phyloP scores from a whole-genome alignment of 768 basidiomycete species.

The Tremella fuciformis region DNA sequence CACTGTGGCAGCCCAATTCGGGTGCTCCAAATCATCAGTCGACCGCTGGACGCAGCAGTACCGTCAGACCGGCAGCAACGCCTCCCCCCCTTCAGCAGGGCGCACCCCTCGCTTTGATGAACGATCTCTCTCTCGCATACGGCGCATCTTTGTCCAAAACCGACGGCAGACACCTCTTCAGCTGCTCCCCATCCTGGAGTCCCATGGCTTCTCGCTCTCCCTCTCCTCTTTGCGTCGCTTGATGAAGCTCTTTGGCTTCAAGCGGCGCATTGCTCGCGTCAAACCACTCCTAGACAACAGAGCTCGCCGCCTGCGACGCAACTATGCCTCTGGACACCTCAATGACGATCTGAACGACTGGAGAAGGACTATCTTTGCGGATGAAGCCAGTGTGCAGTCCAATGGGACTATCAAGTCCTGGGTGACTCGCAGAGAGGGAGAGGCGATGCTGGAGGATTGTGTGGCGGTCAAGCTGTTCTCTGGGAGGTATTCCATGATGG shows the following conservation, averaged over 20 bases:
- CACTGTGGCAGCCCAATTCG: not conserved
- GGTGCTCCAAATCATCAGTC: not conserved
- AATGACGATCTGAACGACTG: slow-evolving; percentile 10
- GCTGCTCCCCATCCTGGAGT: not conserved
- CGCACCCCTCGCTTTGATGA: too few relatives aligned
- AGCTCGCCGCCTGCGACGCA: not conserved
- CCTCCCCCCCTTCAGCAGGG: too few relatives aligned
- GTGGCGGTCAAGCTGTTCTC: slow-evolving; percentile 6
- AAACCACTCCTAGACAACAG: slow-evolving; percentile 8
- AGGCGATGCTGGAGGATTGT: slow-evolving; percentile 12
- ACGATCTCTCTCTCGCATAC: not conserved
- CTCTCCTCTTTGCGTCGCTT: slow-evolving; percentile 8
- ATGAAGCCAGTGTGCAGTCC: slow-evolving; percentile 9
- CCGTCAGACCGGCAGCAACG: too few relatives aligned
- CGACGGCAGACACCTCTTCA: not conserved
- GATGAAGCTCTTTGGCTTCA: slow-evolving; percentile 8
- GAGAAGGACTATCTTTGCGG: slow-evolving; percentile 18
- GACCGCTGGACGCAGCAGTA: too few relatives aligned
- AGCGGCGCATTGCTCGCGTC: slow-evolving; percentile 8
- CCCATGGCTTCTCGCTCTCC: not conserved
- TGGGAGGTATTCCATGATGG: slow-evolving; percentile 8
- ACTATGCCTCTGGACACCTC: slow-evolving; percentile 1
- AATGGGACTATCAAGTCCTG: slow-evolving; percentile 10
- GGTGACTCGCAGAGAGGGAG: slow-evolving; percentile 11
- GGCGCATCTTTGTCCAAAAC: not conserved